Evolutionary conservation across 2,329 filamentous ascomycete species (phyloP).

Genomic region (Aspergillus calidoustus): DNA sequence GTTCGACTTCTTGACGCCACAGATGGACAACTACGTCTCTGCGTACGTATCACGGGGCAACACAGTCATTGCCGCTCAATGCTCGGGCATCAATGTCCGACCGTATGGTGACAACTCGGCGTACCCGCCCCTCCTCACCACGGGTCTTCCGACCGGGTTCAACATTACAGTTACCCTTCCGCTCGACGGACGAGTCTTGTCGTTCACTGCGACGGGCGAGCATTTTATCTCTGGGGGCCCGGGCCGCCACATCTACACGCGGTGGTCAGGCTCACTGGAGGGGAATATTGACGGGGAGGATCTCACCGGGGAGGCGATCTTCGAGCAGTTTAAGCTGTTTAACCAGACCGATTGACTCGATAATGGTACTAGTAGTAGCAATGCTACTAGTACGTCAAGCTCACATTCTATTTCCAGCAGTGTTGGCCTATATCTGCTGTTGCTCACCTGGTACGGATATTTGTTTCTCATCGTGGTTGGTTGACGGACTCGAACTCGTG

Average conservation of each 20-base stretch:
- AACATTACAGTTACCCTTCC: background rate
- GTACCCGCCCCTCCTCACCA: background rate
- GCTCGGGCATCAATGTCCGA: background rate
- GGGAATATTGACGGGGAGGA: background rate
- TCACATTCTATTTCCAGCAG: too few species aligned
- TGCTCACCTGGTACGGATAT: too few species aligned
- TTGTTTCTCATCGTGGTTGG: too few species aligned
- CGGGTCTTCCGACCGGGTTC: background rate
- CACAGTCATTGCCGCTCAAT: background rate
- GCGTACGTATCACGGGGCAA: constrained; percentile 56
- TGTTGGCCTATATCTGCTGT: too few species aligned
- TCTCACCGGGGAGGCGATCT: background rate
- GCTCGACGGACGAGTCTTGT: background rate
- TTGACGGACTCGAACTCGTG: too few species aligned
- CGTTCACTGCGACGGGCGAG: background rate
- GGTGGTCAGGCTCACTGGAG: background rate
- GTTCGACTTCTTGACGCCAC: constrained; percentile 41
- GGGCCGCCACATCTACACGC: background rate
- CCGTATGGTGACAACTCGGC: background rate
- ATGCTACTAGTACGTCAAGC: background rate
- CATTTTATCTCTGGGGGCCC: background rate
- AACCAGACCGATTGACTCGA: background rate
- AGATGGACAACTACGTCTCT: constrained; percentile 4
- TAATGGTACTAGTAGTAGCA: background rate
- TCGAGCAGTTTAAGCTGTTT: constrained; percentile 8